Conservation (phyloP, 495 filamentous ascomycete species). For the Aspergillus ostianus region DNA sequence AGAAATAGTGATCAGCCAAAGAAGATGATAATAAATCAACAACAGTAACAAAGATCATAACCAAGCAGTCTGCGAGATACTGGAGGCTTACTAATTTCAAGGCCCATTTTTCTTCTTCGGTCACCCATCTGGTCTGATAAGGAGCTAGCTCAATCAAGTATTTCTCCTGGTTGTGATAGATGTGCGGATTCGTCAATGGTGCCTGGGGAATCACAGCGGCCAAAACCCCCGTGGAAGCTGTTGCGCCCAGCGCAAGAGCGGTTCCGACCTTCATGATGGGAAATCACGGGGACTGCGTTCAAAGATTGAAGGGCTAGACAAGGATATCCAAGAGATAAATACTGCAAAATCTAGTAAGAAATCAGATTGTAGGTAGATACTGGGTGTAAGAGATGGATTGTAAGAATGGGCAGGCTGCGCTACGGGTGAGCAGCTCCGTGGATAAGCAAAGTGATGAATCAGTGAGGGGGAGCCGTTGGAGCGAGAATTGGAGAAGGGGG, state of each 20-base stretch:
- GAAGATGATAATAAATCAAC: background rate
- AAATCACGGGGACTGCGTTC: background rate
- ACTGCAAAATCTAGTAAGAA: background rate
- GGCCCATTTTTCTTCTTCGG: slow-evolving; percentile 92
- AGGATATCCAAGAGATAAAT: background rate
- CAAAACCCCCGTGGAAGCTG: slow-evolving; percentile 27
- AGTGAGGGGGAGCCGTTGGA: background rate
- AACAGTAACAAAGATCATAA: background rate
- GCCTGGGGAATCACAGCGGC: slow-evolving; percentile 38
- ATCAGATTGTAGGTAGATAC: background rate
- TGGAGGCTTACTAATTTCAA: slow-evolving; percentile 67
- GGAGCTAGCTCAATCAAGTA: slow-evolving; percentile 86
- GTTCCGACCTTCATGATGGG: slow-evolving; percentile 32
- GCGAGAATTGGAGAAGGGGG: background rate
- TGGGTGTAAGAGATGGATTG: background rate
- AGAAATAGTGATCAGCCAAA: slow-evolving; percentile 12
- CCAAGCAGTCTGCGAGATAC: too few species aligned
- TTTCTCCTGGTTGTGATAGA: slow-evolving; percentile 44
- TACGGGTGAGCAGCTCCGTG: background rate
- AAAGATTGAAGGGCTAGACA: background rate
- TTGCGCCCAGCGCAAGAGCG: slow-evolving; percentile 34
- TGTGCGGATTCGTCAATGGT: slow-evolving; percentile 31
- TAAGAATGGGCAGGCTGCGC: background rate
- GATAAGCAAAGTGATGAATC: too few species aligned
- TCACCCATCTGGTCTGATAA: slow-evolving; percentile 81